Evolutionary conservation across 2,329 filamentous ascomycete genomes (phyloP), one percentile per base, ranked within the genome.

Genomic region (Pestalotiopsis sp.): DNA sequence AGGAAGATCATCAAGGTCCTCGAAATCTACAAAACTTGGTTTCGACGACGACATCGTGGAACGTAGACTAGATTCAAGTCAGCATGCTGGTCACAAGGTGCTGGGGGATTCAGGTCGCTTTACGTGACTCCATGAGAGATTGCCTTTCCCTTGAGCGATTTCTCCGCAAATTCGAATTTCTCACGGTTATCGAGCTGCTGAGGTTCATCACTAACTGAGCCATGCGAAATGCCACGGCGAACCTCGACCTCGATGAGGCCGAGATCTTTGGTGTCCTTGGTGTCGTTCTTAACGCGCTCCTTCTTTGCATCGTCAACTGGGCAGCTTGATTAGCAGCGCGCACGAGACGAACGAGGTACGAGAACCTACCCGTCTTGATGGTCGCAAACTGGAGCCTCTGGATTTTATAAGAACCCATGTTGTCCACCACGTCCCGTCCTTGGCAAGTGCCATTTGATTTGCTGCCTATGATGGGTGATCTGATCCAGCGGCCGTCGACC

Each of bases 71-170:
- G 26, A 24, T 13, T 24, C 11, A 38, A 44, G 72, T 68, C 6
- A 64, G 59, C 59, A 48, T 24, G 13, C n/a, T 22, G 24, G 22
- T 56, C n/a, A 35, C 14, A 48, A 48, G 14, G 6, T 6, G 14
- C 6, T n/a, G 11, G 14, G 22, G 13, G 10, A 20, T 24, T 26
- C 62, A 44, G 10, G 20, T n/a, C 5, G n/a, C 20, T 38, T 48
- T 68, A 80, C 78, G 63, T 71, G 14, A 77, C 77, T 4, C 76
- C 76, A 40, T 80, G 78, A 1, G 77, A 79, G 7, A 80, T 68
- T 0, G 75, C 73, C 59, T 72, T 74, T 7, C 78, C 78, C 40
- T 80, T 79, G 3, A 80, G 69, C 0, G 78, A 73, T 66, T 79
- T 75, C 57, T 80, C 78, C 0, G 78, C 69, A 1, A 80, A 70